Evolutionary conservation across 2,329 filamentous ascomycete genomes (phyloP), one percentile per base, ranked within the genome.

Genomic region (Alternaria solani): DNA sequence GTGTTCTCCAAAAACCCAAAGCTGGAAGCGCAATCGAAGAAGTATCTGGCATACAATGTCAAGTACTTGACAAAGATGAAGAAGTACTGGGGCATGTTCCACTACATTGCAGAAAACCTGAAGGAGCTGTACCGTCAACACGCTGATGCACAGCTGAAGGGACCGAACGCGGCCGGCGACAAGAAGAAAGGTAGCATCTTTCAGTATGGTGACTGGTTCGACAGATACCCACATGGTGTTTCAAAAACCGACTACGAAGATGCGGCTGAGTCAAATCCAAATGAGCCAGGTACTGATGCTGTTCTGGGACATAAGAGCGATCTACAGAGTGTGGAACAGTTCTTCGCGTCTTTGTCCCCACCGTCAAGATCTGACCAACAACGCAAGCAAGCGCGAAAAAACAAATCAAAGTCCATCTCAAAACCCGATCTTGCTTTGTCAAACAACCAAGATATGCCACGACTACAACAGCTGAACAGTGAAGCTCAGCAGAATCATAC

Each of bases 151-250:
- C 88, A 89, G 30, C 84, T 89, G 54, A 87, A 88, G 67, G 92
- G 91, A 9, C 83, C 83, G n/a, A 78, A 76, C 12, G 83, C 64
- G 6, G 57, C 58, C 18, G 68, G 67, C 8, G 69, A 74, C 11
- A 75, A 73, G 47, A 71, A 66, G 55, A 76, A 78, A 51, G 80
- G 84, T 14, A 78, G 86, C 8, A 91, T 97, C 70, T 94, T 97
- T 77, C 94, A 98, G 72, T 98, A 98, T 70, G 93, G 94, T 52
- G 95, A 98, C 79, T 98, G 95, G 95, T 98, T 98, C 72, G 91
- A 95, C 74, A 88, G 91, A 66, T 98, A 97, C 75, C 95, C 95
- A 0, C 91, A 96, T 70, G 95, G 95, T 2, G 92, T 98, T 16
- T 92, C 92, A 4, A 88, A 92, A 61, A 86, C 89, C 1, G 93